A percentile compares a stretch with the other conserved stretches of the same genome.
Evolutionary conservation across 2,329 filamentous ascomycete species (phyloP).

Genomic region (Berkeleyomyces basicola): DNA sequence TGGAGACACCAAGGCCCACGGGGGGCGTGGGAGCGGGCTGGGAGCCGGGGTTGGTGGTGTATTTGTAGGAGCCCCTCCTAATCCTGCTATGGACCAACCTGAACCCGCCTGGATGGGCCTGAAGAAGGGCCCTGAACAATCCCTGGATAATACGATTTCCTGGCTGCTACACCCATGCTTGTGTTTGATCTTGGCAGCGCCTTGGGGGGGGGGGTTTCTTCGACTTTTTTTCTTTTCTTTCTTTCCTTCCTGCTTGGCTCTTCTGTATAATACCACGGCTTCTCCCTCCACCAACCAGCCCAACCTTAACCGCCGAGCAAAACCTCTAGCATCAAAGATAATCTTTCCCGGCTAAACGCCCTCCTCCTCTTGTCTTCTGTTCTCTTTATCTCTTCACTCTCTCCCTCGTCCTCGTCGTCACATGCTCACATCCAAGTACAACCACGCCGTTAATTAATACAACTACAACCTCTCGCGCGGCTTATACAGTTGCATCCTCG

Average conservation of each 20-base stretch:
- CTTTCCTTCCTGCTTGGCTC: not conserved
- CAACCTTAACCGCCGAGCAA: conserved; percentile 4
- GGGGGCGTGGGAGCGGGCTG: not conserved
- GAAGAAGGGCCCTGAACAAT: not conserved
- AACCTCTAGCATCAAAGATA: not conserved
- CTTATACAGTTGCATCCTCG: no score
- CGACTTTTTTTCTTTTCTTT: not conserved
- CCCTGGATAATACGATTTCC: not conserved
- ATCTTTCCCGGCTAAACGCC: conserved; percentile 2
- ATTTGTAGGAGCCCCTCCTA: not conserved
- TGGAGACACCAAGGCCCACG: not conserved
- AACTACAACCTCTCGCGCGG: no score
- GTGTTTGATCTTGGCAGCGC: not conserved
- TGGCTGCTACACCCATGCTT: not conserved
- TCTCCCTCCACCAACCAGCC: not conserved
- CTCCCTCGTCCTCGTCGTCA: not conserved
- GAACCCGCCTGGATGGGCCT: not conserved
- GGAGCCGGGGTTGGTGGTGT: not conserved
- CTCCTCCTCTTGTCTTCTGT: conserved; percentile 8
- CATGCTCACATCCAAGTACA: not conserved
- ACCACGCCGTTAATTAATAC: no score
- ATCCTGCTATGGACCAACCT: not conserved
- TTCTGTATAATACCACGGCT: conserved; percentile 10
- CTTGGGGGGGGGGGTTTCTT: not conserved
- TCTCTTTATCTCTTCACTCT: conserved; percentile 6